These are phyloP conservation scores for Phyllachora maydis DNA, from an alignment of 2,329 filamentous ascomycete species.

Conservation along the genomic window DNA sequence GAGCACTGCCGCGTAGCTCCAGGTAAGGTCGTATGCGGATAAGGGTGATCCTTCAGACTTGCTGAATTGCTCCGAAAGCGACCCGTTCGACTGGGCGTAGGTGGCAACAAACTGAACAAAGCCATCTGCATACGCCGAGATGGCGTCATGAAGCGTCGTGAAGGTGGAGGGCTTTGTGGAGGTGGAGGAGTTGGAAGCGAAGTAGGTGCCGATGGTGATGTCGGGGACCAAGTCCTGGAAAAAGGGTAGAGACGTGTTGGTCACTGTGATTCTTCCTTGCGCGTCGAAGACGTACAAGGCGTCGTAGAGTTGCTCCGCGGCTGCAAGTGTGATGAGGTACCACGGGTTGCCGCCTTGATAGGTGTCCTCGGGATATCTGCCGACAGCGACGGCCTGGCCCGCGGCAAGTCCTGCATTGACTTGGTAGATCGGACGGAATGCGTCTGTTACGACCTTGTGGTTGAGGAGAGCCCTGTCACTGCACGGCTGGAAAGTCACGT, in stretches of 20 bases:
- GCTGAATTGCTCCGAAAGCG: constrained; percentile 46
- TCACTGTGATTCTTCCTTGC: constrained; percentile 41
- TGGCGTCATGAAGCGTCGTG: constrained; percentile 32
- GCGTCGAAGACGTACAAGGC: constrained; percentile 52
- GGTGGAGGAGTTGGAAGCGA: not conserved
- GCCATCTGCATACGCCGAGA: constrained; percentile 34
- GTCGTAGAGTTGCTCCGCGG: constrained; percentile 64
- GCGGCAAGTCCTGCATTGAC: constrained; percentile 45
- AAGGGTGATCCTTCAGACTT: constrained; percentile 28
- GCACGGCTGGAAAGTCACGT: constrained; percentile 60
- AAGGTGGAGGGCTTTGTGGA: constrained; percentile 15
- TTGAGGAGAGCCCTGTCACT: constrained; percentile 49
- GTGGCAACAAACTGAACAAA: constrained; percentile 40
- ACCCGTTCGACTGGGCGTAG: constrained; percentile 42
- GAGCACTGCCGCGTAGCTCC: constrained; percentile 53
- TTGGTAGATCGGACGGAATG: constrained; percentile 48
- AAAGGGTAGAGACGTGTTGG: constrained; percentile 44
- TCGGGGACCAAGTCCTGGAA: constrained; percentile 44
- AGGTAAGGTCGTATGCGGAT: constrained; percentile 48
- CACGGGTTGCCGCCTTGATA: constrained; percentile 70
- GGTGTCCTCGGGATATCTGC: constrained; percentile 49
- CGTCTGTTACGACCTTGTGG: constrained; percentile 55
- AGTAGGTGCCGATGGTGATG: constrained; percentile 36
- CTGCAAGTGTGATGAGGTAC: constrained; percentile 58
- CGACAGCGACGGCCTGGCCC: constrained; percentile 38